These are phyloP conservation scores for Pouteria glomerata DNA, from an alignment of 148 eudicot species.

Conservation along the genomic window DNA sequence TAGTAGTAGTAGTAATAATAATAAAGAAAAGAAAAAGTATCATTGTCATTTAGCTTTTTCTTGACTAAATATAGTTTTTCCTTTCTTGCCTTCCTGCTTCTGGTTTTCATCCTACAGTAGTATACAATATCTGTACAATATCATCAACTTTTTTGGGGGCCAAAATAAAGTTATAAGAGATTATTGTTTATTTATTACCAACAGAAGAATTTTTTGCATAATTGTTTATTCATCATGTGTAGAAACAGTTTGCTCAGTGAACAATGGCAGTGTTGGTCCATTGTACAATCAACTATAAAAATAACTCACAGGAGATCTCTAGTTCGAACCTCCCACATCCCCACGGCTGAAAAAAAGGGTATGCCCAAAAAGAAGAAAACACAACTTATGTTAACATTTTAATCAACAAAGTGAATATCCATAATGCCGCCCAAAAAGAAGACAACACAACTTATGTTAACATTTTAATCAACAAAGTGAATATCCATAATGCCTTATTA, in stretches of 20 bases:
- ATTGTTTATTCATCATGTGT: not conserved
- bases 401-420: too few species aligned
- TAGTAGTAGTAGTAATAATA: too few species aligned
- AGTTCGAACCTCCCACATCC: too few species aligned
- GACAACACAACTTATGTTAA: too few species aligned
- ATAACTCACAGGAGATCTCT: too few species aligned
- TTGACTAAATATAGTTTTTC: not conserved
- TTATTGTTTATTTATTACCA: not conserved
- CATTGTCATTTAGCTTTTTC: not conserved
- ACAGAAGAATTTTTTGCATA: not conserved
- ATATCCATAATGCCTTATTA: not conserved
- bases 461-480: too few species aligned
- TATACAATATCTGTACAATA: not conserved
- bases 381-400: too few species aligned
- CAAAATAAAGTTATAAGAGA: not conserved
- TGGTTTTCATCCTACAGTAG: not conserved
- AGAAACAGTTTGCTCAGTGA: not conserved
- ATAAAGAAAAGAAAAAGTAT: too few species aligned
- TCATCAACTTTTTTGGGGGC: too few species aligned
- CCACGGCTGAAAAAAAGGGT: too few species aligned
- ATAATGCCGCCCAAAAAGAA: too few species aligned
- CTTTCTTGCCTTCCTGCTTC: not conserved
- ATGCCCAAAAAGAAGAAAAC: too few species aligned
- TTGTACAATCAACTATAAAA: not conserved
- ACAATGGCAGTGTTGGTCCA: not conserved